These are phyloP conservation scores for Cucumis melo DNA, from an alignment of 306 rosid species.

Conservation along the genomic window DNA sequence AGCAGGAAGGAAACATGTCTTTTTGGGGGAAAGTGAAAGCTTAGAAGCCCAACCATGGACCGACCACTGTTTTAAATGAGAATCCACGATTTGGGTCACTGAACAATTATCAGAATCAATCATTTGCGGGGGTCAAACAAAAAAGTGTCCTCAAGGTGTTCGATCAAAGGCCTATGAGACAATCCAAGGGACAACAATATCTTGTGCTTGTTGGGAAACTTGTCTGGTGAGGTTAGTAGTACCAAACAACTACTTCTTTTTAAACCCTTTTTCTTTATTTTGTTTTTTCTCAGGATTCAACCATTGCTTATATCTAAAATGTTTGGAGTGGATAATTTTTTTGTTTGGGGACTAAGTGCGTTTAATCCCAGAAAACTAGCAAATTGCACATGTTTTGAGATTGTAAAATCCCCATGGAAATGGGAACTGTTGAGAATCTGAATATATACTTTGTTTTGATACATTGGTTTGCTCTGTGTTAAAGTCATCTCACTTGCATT, in stretches of 20 bases:
- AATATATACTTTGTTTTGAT: neutral
- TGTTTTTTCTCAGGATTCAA: neutral
- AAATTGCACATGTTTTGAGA: neutral
- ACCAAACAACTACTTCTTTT: constrained; percentile 6
- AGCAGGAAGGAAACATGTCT: constrained; percentile 2
- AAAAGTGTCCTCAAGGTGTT: neutral
- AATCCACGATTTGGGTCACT: constrained; percentile 2
- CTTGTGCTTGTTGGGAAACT: neutral
- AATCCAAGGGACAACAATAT: constrained; percentile 3
- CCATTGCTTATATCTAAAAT: neutral
- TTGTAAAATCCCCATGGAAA: neutral
- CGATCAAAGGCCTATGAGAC: neutral
- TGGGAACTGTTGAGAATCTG: neutral
- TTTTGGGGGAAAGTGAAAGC: constrained; percentile 4
- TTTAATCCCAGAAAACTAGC: neutral
- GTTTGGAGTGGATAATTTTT: neutral
- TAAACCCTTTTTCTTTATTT: neutral
- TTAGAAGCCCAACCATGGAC: neutral
- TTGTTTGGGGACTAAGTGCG: neutral
- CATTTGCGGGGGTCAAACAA: neutral
- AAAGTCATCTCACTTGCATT: neutral
- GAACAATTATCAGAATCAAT: constrained; percentile 7
- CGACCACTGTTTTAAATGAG: neutral
- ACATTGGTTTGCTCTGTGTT: neutral
- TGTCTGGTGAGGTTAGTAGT: constrained; percentile 6